Evolutionary conservation across 129 eudicot species (phyloP), one percentile per base, ranked within the genome.

Genomic region (Logfia minima): DNA sequence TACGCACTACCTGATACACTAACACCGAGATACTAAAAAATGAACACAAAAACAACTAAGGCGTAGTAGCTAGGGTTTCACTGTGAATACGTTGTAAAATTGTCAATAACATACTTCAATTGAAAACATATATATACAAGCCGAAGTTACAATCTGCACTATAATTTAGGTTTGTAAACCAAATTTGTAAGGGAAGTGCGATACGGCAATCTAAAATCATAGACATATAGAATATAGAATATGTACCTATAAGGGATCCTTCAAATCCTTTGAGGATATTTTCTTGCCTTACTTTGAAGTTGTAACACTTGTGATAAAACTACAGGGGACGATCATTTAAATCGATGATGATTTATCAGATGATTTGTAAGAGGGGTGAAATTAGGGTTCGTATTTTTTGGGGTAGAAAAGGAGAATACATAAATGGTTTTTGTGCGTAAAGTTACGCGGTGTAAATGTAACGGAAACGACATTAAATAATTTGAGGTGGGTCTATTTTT

Each of bases 381-480:
- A 43, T 43, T 48, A 75, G 63, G 79, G 79, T 64, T 75, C 79
- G 52, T 45, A 28, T 14, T 14, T 14, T 22, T 18, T 19, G 64
- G 60, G 26, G 22, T 53, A 18, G 16, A 5, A 37, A 35, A 2
- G 58, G 56, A n/a, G 29, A 58, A 26, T 29, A 16, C 22, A 24
- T 22, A 22, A 8, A 48, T 48, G 17, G 39, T 70, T 23, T 23
- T 45, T 41, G 58, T 37, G 52, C 21, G 35, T 34, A 4, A 37
- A 37, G 41, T 68, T 6, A n/a, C 8, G 4, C 41, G 23, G 41
- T 9, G 48, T 41, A 6, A 35, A 26, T 10, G 48, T 8, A 41
- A 41, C 14, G 48, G 14, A 9, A 41, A 41, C 48, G 48, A 35
- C 13, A 41, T 41, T 37, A 37, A 9, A 7, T 37, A 37, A 34